These are phyloP conservation scores for Penicillium sp. DNA, from an alignment of 2,329 filamentous ascomycete species.

Conservation along the genomic window DNA sequence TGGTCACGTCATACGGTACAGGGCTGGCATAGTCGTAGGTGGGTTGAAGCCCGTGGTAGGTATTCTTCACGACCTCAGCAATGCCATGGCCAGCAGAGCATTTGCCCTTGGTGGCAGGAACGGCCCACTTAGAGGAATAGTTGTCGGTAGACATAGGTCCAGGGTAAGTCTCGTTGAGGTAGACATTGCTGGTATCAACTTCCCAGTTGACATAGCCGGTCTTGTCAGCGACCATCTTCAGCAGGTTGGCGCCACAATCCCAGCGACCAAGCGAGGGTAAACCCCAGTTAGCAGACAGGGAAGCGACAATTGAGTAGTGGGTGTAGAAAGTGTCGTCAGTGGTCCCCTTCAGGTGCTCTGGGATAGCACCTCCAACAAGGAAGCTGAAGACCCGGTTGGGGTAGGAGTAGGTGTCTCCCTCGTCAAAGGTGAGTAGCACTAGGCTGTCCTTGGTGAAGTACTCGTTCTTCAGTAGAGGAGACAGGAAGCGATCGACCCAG, in stretches of 20 bases:
- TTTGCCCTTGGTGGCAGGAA: conserved; percentile 21
- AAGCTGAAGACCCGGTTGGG: conserved; percentile 63
- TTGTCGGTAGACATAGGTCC: conserved; percentile 33
- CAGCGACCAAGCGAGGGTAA: conserved; percentile 61
- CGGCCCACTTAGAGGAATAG: conserved; percentile 25
- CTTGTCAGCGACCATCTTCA: conserved; percentile 50
- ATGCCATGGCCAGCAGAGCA: conserved; percentile 33
- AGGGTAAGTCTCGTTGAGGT: conserved; percentile 49
- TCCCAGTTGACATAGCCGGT: conserved; percentile 48
- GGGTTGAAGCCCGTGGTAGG: conserved; percentile 22
- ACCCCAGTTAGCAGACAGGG: conserved; percentile 60
- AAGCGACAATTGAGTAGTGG: conserved; percentile 62
- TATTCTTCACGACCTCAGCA: conserved; percentile 28
- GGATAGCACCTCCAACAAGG: conserved; percentile 66
- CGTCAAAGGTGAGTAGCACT: conserved; percentile 69
- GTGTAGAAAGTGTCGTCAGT: conserved; percentile 62
- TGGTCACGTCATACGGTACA: conserved; percentile 24
- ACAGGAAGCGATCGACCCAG: conserved; percentile 61
- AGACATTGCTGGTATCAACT: conserved; percentile 37
- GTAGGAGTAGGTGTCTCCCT: conserved; percentile 59
- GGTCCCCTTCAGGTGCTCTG: conserved; percentile 55
- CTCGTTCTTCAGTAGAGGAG: conserved; percentile 58
- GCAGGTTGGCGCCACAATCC: conserved; percentile 66
- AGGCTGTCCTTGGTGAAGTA: conserved; percentile 70
- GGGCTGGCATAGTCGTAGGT: conserved; percentile 32